Base-by-base conservation (phyloP, 83 land plant species). In the Thuja plicata region DNA sequence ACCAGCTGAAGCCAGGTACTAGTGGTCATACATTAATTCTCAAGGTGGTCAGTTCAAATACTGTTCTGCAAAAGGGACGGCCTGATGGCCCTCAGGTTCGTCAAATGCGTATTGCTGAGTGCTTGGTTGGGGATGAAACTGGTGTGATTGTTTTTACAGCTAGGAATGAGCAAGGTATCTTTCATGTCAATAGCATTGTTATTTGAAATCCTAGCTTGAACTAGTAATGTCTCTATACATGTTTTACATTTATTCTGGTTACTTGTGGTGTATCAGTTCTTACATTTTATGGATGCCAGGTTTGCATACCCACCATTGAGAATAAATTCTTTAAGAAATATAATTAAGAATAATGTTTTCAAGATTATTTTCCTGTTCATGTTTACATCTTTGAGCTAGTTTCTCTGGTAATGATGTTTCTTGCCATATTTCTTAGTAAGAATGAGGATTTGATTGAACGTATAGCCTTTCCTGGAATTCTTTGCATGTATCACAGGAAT, bases 1-100 rank as follows among this genome's bases (percentile, higher is more conserved):
- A 91, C 38, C 91, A 90, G 84, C 87, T 91, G 57, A 89, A 79
- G 45, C 92, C 92, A 15, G 92, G 92, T 30, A 90, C 92, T 35
- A 71, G 34, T 17, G 92, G 92, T 17, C 92, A 91, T 84, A 87
- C 55, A 37, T 73, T 91, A 1, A 84, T 71, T 54, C 89, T 83
- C 11, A 91, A 91, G 40, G 92, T 90, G 34, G 38, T 90, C 87
- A 48, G 80, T 43, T 83, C 92, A 19, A 32, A 87, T 17, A 12
- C 82, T 11, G 89, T 91, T 73, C 77, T 91, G 45, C 88, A 86
- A 35, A 91, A 89, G 30, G 86, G 82, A n/a, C 88, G 87, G 24
- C 57, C 92, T 24, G 88, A 83, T 41, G 45, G 90, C 30, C 76
- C 45, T 17, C 90, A 50, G 16, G 74, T 71, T 35, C 91, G 91